phyloP scores from a whole-genome alignment of 306 rosid species.

The Prunus davidiana region DNA sequence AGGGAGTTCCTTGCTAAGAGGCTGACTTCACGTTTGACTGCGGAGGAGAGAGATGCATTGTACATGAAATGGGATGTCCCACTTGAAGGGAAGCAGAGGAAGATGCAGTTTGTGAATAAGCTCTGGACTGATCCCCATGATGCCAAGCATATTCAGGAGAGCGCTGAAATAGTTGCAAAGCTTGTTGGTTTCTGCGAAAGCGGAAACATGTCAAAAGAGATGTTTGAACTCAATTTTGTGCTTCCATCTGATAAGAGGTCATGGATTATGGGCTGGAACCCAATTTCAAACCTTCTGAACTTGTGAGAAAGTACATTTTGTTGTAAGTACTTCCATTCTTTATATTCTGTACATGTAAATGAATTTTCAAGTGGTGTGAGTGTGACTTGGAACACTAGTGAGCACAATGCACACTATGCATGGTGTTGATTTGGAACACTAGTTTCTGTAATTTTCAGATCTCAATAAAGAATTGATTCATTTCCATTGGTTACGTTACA shows the following conservation, averaged over 20 bases:
- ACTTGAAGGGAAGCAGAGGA: slow-evolving; percentile 92
- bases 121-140: slow-evolving; percentile 93
- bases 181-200: slow-evolving; percentile 93
- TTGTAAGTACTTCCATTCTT: slow-evolving; percentile 26
- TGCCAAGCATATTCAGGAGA: slow-evolving; percentile 74
- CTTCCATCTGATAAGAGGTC: slow-evolving; percentile 88
- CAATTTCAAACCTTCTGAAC: slow-evolving; percentile 69
- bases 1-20: slow-evolving; percentile 97
- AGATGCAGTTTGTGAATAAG: slow-evolving; percentile 78
- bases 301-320: slow-evolving; percentile 42
- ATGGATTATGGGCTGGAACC: slow-evolving; percentile 93
- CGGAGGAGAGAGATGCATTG: slow-evolving; percentile 80
- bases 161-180: slow-evolving; percentile 92
- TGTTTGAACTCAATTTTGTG: slow-evolving; percentile 90
- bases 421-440: slow-evolving; percentile 18
- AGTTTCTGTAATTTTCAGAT: neutral
- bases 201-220: slow-evolving; percentile 92
- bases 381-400: neutral
- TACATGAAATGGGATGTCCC: slow-evolving; percentile 95
- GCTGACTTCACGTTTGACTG: slow-evolving; percentile 65
- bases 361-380: slow-evolving; percentile 27
- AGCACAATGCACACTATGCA: slow-evolving; percentile 7
- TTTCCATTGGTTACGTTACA: neutral
- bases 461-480: slow-evolving; percentile 17
- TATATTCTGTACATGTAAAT: slow-evolving; percentile 46